These are phyloP conservation scores for Mariannaea elegans DNA, from an alignment of 2,329 filamentous ascomycete genomes.

Conservation along the genomic window DNA sequence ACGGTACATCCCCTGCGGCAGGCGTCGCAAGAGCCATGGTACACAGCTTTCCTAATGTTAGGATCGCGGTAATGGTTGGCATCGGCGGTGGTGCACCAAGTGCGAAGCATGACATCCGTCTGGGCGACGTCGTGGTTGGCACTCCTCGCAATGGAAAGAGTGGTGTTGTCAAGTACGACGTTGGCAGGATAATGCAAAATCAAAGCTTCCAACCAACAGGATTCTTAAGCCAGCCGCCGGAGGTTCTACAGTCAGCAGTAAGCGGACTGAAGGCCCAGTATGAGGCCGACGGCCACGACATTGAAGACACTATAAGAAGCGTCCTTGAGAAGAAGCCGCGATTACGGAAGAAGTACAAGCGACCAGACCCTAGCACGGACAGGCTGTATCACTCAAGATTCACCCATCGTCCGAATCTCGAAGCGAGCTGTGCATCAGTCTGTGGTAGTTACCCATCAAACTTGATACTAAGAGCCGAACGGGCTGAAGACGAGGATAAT, in stretches of 20 bases:
- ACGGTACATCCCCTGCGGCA: slow-evolving; percentile 26
- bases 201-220: neutral
- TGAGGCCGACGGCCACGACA: neutral
- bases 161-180: neutral
- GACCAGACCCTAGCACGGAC: neutral
- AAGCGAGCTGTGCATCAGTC: neutral
- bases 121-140: slow-evolving; percentile 8
- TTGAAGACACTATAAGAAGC: neutral
- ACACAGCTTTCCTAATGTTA: neutral
- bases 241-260: neutral
- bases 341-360: neutral
- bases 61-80: slow-evolving; percentile 13
- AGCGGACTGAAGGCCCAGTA: neutral
- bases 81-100: slow-evolving; percentile 7
- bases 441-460: neutral
- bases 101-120: neutral
- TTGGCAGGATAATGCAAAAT: neutral
- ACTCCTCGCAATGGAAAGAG: neutral
- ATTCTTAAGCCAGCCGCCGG: neutral
- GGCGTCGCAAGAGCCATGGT: slow-evolving; percentile 42
- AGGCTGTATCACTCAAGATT: neutral
- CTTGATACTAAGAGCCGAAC: neutral
- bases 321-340: neutral
- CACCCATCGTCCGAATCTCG: neutral
- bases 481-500: neutral